A percentile compares a stretch with the other conserved stretches of the same genome.
Conservation (phyloP, 2,329 filamentous ascomycete species). For the Salinomyces thailandicus region DNA sequence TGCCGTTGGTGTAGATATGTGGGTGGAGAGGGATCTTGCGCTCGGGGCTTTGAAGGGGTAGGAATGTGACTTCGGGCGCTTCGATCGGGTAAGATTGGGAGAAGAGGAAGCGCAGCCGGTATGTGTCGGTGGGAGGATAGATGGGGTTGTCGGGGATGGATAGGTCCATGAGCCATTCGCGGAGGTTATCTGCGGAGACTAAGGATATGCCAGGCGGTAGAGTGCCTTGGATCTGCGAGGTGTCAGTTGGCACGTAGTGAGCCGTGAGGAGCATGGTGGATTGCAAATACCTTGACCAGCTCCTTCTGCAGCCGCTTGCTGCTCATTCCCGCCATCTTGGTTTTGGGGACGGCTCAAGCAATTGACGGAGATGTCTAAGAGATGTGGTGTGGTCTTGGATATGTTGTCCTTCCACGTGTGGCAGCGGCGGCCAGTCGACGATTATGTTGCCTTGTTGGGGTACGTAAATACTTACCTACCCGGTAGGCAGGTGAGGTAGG, state of each 20-base stretch:
- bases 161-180: conserved; percentile 90
- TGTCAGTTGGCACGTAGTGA: too few relatives aligned
- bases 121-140: conserved; percentile 62
- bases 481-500: too few relatives aligned
- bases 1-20: conserved; percentile 96
- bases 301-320: conserved; percentile 40
- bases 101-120: conserved; percentile 81
- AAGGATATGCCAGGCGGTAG: conserved; percentile 63
- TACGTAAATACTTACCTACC: too few relatives aligned
- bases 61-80: conserved; percentile 87
- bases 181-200: conserved; percentile 68
- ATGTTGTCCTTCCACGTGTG: too few relatives aligned
- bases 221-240: conserved; percentile 41
- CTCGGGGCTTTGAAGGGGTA: conserved; percentile 31
- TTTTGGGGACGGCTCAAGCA: too few relatives aligned
- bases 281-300: conserved; percentile 47
- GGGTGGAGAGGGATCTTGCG: conserved; percentile 81
- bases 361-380: too few relatives aligned
- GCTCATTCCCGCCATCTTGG: conserved; percentile 26
- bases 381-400: too few relatives aligned
- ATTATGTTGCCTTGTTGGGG: too few relatives aligned
- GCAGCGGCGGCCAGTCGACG: too few relatives aligned
- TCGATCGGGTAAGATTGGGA: conserved; percentile 82
- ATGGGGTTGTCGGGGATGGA: conserved; percentile 87
- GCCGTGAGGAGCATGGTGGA: too few relatives aligned